Base-by-base conservation (phyloP, 2,329 filamentous ascomycete species). In the Anthostomella pinea region DNA sequence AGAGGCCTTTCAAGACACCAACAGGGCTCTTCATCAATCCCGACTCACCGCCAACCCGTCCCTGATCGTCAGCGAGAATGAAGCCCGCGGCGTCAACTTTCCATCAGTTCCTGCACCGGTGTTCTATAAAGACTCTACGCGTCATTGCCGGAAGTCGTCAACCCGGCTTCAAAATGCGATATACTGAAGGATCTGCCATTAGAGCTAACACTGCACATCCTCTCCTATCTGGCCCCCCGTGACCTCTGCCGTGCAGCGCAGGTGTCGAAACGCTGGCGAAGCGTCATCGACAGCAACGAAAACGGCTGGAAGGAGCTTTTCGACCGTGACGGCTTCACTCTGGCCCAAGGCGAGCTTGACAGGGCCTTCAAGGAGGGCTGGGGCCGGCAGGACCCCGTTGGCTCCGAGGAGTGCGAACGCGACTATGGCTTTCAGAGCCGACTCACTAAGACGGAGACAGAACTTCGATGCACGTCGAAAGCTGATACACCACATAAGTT, bases 301-400 rank as follows among this genome's bases (percentile, higher is more conserved):
- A 90, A 85, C 30, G 88, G 90, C 10, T 98, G 93, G 93, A 97
- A 94, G 64, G 85, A 90, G 46, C 71, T 96, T 1, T 82, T 98
- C 26, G 89, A 95, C 44, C 73, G 72, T 1, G 89, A 96, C 58
- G 88, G 88, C 0, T 96, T 87, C 60, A 69, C 69, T 18, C 69
- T 98, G 2, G 83, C 88, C 0, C 72, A 82, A 1, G 87, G 87
- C 13, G 93, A 98, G 62, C 72, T 98, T 16, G 81, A 87, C 47
- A 83, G 83, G 51, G 90, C 93, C 19, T 89, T 97, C 37, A 70
- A 73, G 26, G 87, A 97, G 67, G 93, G 93, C 10, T 98, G 93
- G 93, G 93, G 90, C 10, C 98, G 93, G 89, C 93, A 98, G 59
- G 87, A 91, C 57, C 87, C 90, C 1, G 77, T 80, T 37, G 85